These are phyloP conservation scores for Fusarium mangiferae DNA, from an alignment of 2,329 filamentous ascomycete species.

Conservation along the genomic window DNA sequence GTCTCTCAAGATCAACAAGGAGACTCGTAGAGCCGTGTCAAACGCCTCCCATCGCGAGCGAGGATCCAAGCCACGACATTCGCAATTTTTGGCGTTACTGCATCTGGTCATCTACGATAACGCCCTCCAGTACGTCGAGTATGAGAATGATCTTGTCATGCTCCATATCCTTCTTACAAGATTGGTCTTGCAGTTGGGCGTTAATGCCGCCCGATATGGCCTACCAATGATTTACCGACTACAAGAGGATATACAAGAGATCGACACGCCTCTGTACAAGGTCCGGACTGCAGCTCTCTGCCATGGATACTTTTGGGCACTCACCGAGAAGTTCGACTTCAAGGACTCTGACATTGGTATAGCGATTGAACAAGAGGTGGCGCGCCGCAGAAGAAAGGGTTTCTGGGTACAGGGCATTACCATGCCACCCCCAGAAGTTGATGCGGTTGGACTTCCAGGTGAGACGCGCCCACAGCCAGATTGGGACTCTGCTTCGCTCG, in stretches of 20 bases:
- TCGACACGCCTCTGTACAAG: conserved; percentile 74
- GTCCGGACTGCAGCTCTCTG: conserved; percentile 85
- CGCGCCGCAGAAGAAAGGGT: conserved; percentile 75
- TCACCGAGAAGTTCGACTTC: conserved; percentile 82
- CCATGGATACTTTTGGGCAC: conserved; percentile 87
- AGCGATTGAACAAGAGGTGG: conserved; percentile 80
- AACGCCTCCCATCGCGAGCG: conserved; percentile 72
- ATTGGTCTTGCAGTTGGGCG: conserved; percentile 79
- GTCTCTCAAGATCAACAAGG: conserved; percentile 54
- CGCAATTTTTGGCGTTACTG: conserved; percentile 82
- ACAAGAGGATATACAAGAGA: conserved; percentile 81
- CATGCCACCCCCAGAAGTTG: conserved; percentile 73
- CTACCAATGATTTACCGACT: conserved; percentile 90
- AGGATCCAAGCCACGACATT: conserved; percentile 59
- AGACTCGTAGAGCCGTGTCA: conserved; percentile 72
- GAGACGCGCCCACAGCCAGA: conserved; percentile 55
- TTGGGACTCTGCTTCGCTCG: conserved; percentile 64
- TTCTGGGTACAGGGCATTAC: conserved; percentile 83
- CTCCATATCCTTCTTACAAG: conserved; percentile 81
- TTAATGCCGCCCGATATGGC: conserved; percentile 82
- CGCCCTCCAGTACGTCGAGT: conserved; percentile 76
- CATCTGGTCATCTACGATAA: conserved; percentile 93
- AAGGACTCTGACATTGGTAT: conserved; percentile 75
- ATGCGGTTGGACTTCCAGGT: conserved; percentile 68
- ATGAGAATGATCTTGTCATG: conserved; percentile 78